phyloP scores from a whole-genome alignment of 2,329 filamentous ascomycete genomes.

The Setomelanomma holmii region DNA sequence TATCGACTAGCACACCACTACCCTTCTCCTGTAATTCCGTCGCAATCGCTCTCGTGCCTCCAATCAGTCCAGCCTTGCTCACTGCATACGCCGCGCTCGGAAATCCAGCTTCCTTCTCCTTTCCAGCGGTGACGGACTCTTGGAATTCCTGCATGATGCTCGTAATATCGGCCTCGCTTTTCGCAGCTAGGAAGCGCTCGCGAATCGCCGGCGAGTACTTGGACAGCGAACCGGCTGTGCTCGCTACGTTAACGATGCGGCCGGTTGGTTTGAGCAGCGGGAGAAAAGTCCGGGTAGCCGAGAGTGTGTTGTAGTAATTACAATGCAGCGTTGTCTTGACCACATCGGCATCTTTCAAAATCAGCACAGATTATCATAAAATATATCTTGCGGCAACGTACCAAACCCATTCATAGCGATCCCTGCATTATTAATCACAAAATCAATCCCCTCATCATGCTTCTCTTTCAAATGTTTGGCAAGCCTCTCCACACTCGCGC shows the following conservation, averaged over 20 bases:
- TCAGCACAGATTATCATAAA: too few species aligned
- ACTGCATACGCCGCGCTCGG: conserved; percentile 60
- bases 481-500: conserved; percentile 54
- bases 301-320: conserved; percentile 62
- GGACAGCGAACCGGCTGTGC: conserved; percentile 53
- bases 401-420: conserved; percentile 57
- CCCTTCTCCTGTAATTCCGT: conserved; percentile 42
- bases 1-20: conserved; percentile 47
- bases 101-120: conserved; percentile 57
- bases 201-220: conserved; percentile 56
- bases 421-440: conserved; percentile 63
- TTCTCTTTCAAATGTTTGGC: conserved; percentile 51
- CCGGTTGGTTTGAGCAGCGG: conserved; percentile 55
- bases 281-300: conserved; percentile 54
- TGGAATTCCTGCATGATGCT: conserved; percentile 59
- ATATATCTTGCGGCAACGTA: too few species aligned
- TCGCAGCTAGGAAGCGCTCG: conserved; percentile 52
- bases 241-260: conserved; percentile 59
- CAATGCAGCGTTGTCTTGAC: conserved; percentile 58
- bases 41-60: conserved; percentile 50
- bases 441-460: conserved; percentile 59
- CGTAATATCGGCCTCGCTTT: conserved; percentile 54
- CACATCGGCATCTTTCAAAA: conserved; percentile 49
- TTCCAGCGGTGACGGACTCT: conserved; percentile 54
- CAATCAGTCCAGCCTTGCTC: conserved; percentile 55